Evolutionary conservation across 495 filamentous ascomycete species (phyloP).

Genomic region (Pseudomonodictys pantanalensis): DNA sequence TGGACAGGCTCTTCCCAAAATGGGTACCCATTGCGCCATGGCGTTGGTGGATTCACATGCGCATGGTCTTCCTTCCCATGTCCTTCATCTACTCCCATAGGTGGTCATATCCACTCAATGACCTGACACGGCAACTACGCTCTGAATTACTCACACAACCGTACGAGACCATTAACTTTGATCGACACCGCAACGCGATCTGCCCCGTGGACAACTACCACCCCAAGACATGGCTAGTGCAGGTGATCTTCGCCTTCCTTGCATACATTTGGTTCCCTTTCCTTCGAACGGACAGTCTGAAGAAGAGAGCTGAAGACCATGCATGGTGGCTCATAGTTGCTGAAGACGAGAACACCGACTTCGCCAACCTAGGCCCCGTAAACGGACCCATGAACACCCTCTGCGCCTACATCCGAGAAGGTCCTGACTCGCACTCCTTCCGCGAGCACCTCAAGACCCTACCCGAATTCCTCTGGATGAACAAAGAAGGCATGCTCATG

Average conservation of each 20-base stretch:
- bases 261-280: conserved; percentile 76
- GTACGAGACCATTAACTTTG: conserved; percentile 75
- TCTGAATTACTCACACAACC: conserved; percentile 82
- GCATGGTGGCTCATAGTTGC: conserved; percentile 73
- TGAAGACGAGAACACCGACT: conserved; percentile 91
- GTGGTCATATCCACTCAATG: conserved; percentile 68
- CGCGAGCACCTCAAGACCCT: conserved; percentile 74
- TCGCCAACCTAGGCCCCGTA: conserved; percentile 81
- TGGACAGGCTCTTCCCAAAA: conserved; percentile 72
- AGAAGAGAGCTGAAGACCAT: conserved; percentile 69
- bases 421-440: conserved; percentile 72
- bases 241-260: conserved; percentile 68
- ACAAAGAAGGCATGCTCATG: conserved; percentile 84
- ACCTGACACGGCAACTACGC: conserved; percentile 67
- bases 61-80: conserved; percentile 90
- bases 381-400: conserved; percentile 85
- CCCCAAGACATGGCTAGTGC: conserved; percentile 81
- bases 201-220: conserved; percentile 82
- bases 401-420: conserved; percentile 77
- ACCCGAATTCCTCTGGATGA: conserved; percentile 88
- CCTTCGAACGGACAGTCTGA: conserved; percentile 57
- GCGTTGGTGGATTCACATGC: conserved; percentile 99
- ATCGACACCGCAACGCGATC: conserved; percentile 77
- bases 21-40: conserved; percentile 94
- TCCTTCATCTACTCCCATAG: conserved; percentile 80